A percentile compares a stretch with the other conserved stretches of the same genome.
These are phyloP conservation scores for Candida corydali DNA, from an alignment of 805 yeast genomes.

Conservation along the genomic window DNA sequence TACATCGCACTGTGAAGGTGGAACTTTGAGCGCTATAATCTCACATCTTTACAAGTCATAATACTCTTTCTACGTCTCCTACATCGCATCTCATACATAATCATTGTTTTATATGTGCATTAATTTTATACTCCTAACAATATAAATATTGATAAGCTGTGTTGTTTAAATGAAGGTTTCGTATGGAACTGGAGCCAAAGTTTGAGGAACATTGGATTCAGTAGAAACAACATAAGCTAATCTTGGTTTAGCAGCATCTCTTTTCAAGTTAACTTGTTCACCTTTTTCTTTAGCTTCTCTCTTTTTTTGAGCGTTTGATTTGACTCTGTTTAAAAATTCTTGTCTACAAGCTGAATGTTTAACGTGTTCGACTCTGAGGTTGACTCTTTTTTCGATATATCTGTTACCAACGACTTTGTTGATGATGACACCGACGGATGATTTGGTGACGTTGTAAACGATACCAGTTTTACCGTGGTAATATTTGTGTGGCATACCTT, in stretches of 20 bases:
- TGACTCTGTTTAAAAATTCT: constrained; percentile 98
- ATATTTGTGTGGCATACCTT: constrained; percentile 99
- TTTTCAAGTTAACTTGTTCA: constrained; percentile 85
- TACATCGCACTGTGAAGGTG: too few relatives aligned
- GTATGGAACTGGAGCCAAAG: constrained; percentile 98
- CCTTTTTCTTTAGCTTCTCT: constrained; percentile 94
- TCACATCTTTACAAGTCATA: too few relatives aligned
- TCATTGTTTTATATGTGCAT: too few relatives aligned
- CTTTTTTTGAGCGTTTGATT: constrained; percentile 91
- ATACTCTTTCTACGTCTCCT: too few relatives aligned
- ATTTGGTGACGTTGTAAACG: constrained; percentile 97
- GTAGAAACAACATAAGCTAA: constrained; percentile 81
- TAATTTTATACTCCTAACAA: too few relatives aligned
- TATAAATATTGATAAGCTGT: neutral
- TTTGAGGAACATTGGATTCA: constrained; percentile 83
- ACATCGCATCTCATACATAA: too few relatives aligned
- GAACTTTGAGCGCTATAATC: too few relatives aligned
- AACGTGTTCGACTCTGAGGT: constrained; percentile 97
- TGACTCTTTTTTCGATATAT: constrained; percentile 97
- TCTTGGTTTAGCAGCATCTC: constrained; percentile 99
- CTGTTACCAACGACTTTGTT: constrained; percentile 99
- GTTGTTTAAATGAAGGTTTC: constrained; percentile 91
- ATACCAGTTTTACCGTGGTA: constrained; percentile 99
- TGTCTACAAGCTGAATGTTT: constrained; percentile 99
- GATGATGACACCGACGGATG: constrained; percentile 96